Evolutionary conservation across 2,329 filamentous ascomycete species (phyloP), one percentile per base, ranked within the genome.

Genomic region (Diaporthe sp.): DNA sequence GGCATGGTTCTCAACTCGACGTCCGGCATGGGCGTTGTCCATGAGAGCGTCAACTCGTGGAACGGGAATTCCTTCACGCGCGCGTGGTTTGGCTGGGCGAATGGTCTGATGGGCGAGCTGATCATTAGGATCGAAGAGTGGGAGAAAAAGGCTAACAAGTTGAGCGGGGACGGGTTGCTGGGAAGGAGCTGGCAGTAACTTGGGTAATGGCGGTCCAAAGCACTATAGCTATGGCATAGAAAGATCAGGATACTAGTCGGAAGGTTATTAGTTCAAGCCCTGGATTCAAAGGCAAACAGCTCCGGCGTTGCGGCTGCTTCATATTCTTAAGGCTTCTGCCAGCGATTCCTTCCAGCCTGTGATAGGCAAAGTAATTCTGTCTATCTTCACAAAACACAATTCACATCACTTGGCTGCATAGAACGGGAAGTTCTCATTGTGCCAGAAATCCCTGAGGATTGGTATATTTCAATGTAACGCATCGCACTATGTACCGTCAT

Each of bases 21-120:
- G 7, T 80, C 80, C 0, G 85, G 84, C 1, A 78, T 82, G 42
- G 88, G 88, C 0, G 83, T 90, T 10, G 85, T 90, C 20, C 88
- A 90, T 75, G 87, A 90, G 81, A 86, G 84, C 74, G 83, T 89
- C 25, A 82, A 87, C 75, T 83, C 84, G 4, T 87, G 87, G 81
- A 81, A 85, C 75, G 80, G 81, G 70, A 79, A 77, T 2, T 78
- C 81, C 53, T 89, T 83, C 81, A 86, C 86, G 31, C 79, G 87
- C n/a, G 82, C 85, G 31, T 88, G 87, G 87, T 87, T 86, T 68
- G 85, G 85, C 0, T 86, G 85, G 85, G 85, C 84, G 2, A 86
- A 86, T 57, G 85, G 85, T 28, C 79, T 85, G 76, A 84, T 86
- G 80, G 85, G 85, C 1, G 85, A 86, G 79, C 80, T 86, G 80